Evolutionary conservation across 805 yeast species (phyloP).

Genomic region (Torulaspora franciscae): DNA sequence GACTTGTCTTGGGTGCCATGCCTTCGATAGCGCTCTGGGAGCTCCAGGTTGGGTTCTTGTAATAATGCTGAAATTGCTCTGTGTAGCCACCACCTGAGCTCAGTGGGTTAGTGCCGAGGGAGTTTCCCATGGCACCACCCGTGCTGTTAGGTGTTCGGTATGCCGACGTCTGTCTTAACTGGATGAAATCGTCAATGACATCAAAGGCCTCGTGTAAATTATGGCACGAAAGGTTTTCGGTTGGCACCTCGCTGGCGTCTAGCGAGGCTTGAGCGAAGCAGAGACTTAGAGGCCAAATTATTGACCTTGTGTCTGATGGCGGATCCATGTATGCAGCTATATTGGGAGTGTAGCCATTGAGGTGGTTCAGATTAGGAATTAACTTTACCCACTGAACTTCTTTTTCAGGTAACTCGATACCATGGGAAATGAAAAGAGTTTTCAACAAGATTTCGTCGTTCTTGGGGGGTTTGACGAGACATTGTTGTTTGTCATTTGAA

Average conservation of each 20-base stretch:
- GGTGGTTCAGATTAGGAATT: constrained; percentile 61
- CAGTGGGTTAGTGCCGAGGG: constrained; percentile 27
- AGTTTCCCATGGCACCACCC: constrained; percentile 16
- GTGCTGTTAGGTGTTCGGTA: constrained; percentile 36
- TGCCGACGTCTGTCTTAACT: constrained; percentile 38
- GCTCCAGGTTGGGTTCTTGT: constrained; percentile 19
- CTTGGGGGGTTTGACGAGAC: constrained; percentile 40
- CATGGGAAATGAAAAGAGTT: constrained; percentile 39
- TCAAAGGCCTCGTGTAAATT: constrained; percentile 34
- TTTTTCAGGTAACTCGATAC: constrained; percentile 26
- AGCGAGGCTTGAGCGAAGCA: constrained; percentile 51
- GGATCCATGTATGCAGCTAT: constrained; percentile 52
- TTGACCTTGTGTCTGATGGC: constrained; percentile 49
- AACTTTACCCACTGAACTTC: constrained; percentile 57
- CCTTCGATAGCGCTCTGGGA: constrained; percentile 12
- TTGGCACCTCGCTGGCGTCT: constrained; percentile 9
- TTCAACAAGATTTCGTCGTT: constrained; percentile 38
- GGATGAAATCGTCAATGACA: constrained; percentile 39
- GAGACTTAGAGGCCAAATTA: constrained; percentile 68
- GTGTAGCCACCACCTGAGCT: constrained; percentile 34
- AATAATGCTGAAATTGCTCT: constrained; percentile 31
- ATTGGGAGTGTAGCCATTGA: constrained; percentile 62
- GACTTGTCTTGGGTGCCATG: constrained; percentile 8
- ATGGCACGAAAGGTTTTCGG: constrained; percentile 13
- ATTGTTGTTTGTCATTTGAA: constrained; percentile 34